phyloP scores from a whole-genome alignment of 495 filamentous ascomycete species.

The Penicillium silybi region DNA sequence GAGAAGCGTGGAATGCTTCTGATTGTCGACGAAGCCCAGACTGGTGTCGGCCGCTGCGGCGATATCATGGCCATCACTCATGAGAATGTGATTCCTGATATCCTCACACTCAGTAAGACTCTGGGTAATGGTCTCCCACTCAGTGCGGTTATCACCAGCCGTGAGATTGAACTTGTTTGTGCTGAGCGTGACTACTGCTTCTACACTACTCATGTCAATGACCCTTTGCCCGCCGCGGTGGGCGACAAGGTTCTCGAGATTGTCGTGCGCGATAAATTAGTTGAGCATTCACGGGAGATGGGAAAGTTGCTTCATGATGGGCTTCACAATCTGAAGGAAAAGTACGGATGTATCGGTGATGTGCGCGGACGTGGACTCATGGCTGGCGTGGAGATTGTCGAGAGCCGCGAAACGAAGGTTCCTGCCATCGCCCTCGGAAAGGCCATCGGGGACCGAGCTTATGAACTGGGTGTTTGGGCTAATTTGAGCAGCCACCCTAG shows the following conservation, averaged over 20 bases:
- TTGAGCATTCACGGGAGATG: conserved; percentile 30
- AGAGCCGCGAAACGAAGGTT: conserved; percentile 36
- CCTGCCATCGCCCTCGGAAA: conserved; percentile 45
- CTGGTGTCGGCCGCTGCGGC: conserved; percentile 44
- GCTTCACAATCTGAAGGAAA: conserved; percentile 35
- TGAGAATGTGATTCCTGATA: conserved; percentile 44
- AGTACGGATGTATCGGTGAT: conserved; percentile 54
- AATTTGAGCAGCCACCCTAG: conserved; percentile 47
- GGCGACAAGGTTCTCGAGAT: conserved; percentile 55
- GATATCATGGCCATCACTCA: conserved; percentile 45
- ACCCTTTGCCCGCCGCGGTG: conserved; percentile 51
- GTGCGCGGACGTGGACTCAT: conserved; percentile 52
- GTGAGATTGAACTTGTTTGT: conserved; percentile 42
- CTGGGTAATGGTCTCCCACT: conserved; percentile 52
- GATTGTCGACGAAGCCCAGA: conserved; percentile 51
- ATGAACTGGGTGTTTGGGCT: conserved; percentile 48
- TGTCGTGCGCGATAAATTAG: conserved; percentile 47
- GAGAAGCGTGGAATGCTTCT: conserved; percentile 44
- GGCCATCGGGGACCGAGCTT: conserved; percentile 38
- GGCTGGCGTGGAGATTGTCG: conserved; percentile 52
- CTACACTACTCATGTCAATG: conserved; percentile 47
- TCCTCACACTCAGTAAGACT: conserved; percentile 51
- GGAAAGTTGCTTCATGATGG: conserved; percentile 41
- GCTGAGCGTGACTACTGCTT: conserved; percentile 24
- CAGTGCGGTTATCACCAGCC: conserved; percentile 45